phyloP scores from a whole-genome alignment of 1,139 yeast species.

The Hanseniaspora gamundiae region DNA sequence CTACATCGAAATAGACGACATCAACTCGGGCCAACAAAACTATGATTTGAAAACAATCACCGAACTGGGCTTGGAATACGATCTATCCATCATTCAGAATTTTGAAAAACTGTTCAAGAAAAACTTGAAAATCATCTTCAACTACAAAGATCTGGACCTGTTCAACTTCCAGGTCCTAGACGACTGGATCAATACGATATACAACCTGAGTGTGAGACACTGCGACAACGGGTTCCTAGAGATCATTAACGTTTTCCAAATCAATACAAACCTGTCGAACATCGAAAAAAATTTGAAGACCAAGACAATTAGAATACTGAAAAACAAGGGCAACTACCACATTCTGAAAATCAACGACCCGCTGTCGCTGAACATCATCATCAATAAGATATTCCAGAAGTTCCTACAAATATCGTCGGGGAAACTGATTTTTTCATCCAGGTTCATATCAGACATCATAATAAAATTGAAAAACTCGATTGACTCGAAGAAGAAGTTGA shows the following conservation, averaged over 20 bases:
- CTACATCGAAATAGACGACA: conserved; percentile 4
- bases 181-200: conserved; percentile 17
- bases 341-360: conserved; percentile 16
- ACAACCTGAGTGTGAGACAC: conserved; percentile 3
- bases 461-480: conserved; percentile 23
- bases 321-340: conserved; percentile 14
- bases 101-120: conserved; percentile 18
- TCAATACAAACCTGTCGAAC: conserved; percentile 23
- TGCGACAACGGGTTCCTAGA: conserved; percentile 12
- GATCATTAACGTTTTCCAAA: conserved; percentile 21
- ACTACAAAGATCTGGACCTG: conserved; percentile 25
- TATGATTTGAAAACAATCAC: conserved; percentile 5
- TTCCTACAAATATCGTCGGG: conserved; percentile 25
- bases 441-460: conserved; percentile 20
- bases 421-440: conserved; percentile 21
- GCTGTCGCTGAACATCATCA: conserved; percentile 11
- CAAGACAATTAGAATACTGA: conserved; percentile 20
- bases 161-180: conserved; percentile 19
- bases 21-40: conserved; percentile 1
- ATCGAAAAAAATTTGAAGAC: conserved; percentile 23
- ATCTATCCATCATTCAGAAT: conserved; percentile 21
- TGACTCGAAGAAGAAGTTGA: conserved; percentile 21
- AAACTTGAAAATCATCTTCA: conserved; percentile 19
- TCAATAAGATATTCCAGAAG: conserved; percentile 21
- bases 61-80: conserved; percentile 17